Conservation (phyloP, 1,139 yeast genomes). For the Geotrichum cucujoidarum region DNA sequence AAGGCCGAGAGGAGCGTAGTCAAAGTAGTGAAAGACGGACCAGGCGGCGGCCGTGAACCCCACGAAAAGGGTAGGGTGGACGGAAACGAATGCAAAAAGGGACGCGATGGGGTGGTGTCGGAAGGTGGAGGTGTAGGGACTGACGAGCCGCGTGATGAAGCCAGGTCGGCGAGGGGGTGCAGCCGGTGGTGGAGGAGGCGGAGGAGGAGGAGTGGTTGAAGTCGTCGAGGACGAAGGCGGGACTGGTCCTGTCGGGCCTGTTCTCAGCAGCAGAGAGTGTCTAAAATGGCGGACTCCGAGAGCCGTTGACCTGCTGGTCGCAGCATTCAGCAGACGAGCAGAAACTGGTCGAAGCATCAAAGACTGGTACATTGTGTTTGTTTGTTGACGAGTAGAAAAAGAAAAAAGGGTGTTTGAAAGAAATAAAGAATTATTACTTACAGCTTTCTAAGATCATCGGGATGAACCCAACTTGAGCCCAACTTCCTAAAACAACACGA, state of each 20-base stretch:
- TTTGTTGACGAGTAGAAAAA: too few relatives aligned
- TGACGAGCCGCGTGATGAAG: background rate
- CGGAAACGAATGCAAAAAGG: background rate
- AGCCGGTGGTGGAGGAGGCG: background rate
- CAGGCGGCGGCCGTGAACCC: background rate
- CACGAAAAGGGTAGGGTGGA: background rate
- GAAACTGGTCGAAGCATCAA: too few relatives aligned
- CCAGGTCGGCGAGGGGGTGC: background rate
- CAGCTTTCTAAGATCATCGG: too few relatives aligned
- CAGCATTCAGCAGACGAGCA: too few relatives aligned
- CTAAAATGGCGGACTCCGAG: too few relatives aligned
- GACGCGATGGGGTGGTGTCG: background rate
- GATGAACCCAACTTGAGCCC: too few relatives aligned
- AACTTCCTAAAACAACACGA: too few relatives aligned
- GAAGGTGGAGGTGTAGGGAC: background rate
- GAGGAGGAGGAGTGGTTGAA: background rate
- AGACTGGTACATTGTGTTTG: too few relatives aligned
- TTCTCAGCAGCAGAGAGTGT: too few relatives aligned
- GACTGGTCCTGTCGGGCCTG: background rate
- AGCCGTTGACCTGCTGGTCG: too few relatives aligned
- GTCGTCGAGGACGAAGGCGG: background rate
- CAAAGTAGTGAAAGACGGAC: background rate
- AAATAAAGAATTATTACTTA: too few relatives aligned
- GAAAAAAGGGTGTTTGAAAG: too few relatives aligned
- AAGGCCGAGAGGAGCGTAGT: constrained; percentile 1